Evolutionary conservation across 1,139 yeast genomes (phyloP).

Genomic region (Suhomyces yuchorum): DNA sequence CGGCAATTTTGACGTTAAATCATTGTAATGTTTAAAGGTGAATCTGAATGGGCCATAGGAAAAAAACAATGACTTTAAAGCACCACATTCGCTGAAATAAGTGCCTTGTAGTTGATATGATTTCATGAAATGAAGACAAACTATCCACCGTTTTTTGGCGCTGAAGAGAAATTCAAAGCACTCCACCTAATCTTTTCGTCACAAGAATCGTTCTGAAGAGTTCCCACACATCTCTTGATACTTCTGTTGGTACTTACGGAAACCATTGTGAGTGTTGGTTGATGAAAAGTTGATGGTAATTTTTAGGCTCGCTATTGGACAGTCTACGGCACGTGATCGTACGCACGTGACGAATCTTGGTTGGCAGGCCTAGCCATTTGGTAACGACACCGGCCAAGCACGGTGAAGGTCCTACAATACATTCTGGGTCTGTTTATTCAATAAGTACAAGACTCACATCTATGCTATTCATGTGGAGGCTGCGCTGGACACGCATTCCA

Average conservation of each 20-base stretch:
- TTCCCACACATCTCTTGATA: neutral
- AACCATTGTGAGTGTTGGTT: slow-evolving; percentile 24
- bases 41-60: no score
- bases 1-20: no score
- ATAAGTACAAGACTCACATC: slow-evolving; percentile 2
- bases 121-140: no score
- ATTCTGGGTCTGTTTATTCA: neutral
- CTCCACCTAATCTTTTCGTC: neutral
- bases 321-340: slow-evolving; percentile 5
- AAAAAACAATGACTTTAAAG: no score
- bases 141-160: no score
- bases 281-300: slow-evolving; percentile 4
- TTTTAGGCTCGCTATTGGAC: slow-evolving; percentile 14
- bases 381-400: no score
- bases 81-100: no score
- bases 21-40: no score
- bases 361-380: no score
- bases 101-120: no score
- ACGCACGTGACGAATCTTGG: slow-evolving; percentile 12
- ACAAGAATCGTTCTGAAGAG: neutral
- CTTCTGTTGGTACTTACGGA: slow-evolving; percentile 23
- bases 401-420: no score
- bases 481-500: neutral
- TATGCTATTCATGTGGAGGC: slow-evolving; percentile 5
- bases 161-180: no score